Evolutionary conservation across 164 flowering plant genomes (phyloP).

Genomic region (Aristolochia contorta): DNA sequence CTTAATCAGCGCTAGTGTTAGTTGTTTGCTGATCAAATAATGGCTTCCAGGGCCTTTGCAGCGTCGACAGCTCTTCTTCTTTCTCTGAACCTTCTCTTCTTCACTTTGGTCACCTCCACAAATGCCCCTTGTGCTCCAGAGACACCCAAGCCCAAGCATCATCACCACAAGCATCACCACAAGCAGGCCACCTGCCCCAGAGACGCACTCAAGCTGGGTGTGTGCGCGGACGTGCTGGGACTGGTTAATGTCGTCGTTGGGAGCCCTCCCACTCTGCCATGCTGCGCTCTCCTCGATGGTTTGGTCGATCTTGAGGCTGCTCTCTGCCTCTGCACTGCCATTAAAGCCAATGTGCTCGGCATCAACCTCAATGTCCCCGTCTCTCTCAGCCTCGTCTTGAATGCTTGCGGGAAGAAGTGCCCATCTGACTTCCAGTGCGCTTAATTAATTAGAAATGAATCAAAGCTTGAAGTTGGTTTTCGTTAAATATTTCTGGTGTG

Average conservation of each 20-base stretch:
- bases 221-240: conserved; percentile 42
- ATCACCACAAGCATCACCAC: conserved; percentile 1
- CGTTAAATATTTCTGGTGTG: too few relatives aligned
- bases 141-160: conserved; percentile 12
- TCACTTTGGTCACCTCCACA: conserved; percentile 32
- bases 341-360: conserved; percentile 50
- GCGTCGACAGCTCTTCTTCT: conserved; percentile 31
- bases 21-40: too few relatives aligned
- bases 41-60: conserved; percentile 6
- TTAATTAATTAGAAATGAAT: conserved; percentile 8
- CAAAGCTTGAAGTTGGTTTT: too few relatives aligned
- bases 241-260: conserved; percentile 34
- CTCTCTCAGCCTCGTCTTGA: conserved; percentile 52
- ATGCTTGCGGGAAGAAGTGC: conserved; percentile 35
- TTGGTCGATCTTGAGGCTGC: conserved; percentile 63
- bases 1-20: neutral
- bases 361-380: conserved; percentile 48
- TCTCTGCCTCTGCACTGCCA: conserved; percentile 61
- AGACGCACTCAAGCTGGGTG: conserved; percentile 59
- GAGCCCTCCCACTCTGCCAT: conserved; percentile 33
- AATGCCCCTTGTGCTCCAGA: conserved; percentile 10
- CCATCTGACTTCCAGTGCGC: conserved; percentile 55
- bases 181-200: conserved; percentile 30
- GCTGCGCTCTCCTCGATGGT: conserved; percentile 54
- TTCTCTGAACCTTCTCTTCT: conserved; percentile 47